Conservation (phyloP, 169 alveolate species). For the Amoebophrya sp. region DNA sequence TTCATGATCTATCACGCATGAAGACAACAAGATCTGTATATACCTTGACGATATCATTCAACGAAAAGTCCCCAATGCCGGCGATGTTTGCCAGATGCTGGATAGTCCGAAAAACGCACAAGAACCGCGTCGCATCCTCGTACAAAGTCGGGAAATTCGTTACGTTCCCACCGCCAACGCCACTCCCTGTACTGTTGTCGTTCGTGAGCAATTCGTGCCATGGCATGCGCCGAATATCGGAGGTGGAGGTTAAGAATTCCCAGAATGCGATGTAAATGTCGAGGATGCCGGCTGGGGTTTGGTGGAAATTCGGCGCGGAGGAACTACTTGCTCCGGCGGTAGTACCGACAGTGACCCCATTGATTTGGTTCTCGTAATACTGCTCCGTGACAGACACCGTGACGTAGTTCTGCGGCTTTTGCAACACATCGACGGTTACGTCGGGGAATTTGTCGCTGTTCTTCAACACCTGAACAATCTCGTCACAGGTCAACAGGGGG, state of each 20-base stretch:
- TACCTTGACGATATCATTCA: not conserved
- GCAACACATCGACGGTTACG: not conserved
- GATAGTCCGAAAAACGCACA: not conserved
- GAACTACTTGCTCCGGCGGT: no score
- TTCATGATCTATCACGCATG: no score
- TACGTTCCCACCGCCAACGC: no score
- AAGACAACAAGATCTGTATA: no score
- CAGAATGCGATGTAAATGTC: conserved; percentile 15
- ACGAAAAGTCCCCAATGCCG: not conserved
- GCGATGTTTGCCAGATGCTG: not conserved
- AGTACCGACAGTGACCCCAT: not conserved
- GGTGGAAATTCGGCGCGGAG: no score
- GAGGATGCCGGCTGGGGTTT: not conserved
- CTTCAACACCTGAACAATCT: not conserved
- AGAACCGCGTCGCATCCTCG: not conserved
- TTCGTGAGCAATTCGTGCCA: not conserved
- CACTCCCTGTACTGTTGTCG: not conserved
- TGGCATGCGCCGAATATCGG: not conserved
- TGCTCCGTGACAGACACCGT: not conserved
- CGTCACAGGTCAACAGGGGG: not conserved
- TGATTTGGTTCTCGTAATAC: not conserved
- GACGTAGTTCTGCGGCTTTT: conserved; percentile 8
- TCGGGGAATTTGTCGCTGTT: not conserved
- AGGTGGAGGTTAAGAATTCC: not conserved
- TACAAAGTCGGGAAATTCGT: not conserved